A percentile compares a stretch with the other conserved stretches of the same genome.
These are phyloP conservation scores for Puccinia hordei DNA, from an alignment of 1,284 basidiomycete genomes.

Conservation along the genomic window DNA sequence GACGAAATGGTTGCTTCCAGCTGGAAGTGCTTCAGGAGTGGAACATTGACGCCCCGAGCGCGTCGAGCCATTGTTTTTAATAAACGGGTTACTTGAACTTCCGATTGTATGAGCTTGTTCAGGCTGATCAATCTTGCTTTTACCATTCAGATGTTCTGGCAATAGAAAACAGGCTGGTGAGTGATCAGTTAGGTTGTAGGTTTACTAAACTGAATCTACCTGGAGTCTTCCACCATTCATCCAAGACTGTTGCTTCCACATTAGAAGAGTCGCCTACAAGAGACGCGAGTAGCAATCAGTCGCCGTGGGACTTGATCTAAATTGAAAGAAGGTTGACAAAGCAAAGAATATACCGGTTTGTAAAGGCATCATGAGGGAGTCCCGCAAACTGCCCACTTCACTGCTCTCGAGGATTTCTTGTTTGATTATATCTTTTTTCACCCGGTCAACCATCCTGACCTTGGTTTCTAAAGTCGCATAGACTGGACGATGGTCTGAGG, in stretches of 20 bases:
- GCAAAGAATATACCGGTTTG: not conserved
- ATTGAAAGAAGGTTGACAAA: not conserved
- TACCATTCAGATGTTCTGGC: conserved; percentile 32
- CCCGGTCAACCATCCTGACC: conserved; percentile 75
- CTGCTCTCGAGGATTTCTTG: conserved; percentile 30
- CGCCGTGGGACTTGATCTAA: not conserved
- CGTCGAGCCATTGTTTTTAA: not conserved
- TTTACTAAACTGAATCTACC: not conserved
- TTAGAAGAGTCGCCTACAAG: not conserved
- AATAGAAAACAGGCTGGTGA: not conserved
- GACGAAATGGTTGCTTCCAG: not conserved
- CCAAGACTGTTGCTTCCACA: not conserved
- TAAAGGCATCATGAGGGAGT: conserved; percentile 13
- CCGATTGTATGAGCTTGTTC: conserved; percentile 12
- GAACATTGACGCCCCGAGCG: not conserved
- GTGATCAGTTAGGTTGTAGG: not conserved
- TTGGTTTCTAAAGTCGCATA: conserved; percentile 78
- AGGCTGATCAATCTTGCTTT: not conserved
- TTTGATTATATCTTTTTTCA: conserved; percentile 66
- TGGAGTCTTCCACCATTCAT: conserved; percentile 45
- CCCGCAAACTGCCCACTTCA: conserved; percentile 12
- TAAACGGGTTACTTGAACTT: conserved; percentile 29
- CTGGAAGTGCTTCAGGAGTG: not conserved
- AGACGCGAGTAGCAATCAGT: not conserved
- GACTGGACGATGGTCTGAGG: conserved; percentile 93